Evolutionary conservation across 345 rosid species (phyloP).

Genomic region (Dipteronia dyeriana): DNA sequence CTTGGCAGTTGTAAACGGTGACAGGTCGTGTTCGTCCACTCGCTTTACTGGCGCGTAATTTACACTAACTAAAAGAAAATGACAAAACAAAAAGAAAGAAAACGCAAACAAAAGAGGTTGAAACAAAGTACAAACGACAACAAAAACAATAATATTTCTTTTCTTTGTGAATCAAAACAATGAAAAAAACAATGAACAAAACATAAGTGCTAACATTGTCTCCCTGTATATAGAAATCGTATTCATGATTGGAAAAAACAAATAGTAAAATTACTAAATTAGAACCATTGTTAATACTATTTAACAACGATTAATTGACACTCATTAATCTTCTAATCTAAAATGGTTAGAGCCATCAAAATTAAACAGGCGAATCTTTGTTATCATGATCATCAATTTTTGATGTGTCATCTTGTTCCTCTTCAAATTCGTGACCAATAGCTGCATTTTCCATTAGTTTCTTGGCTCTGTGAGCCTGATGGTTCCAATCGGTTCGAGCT

Average conservation of each 20-base stretch:
- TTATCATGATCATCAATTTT: not conserved
- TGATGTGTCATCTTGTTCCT: slow-evolving; percentile 2
- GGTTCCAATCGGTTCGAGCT: slow-evolving; percentile 67
- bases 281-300: not conserved
- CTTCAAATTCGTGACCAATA: slow-evolving; percentile 16
- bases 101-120: not conserved
- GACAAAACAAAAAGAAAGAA: no score
- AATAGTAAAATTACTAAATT: no score
- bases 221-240: no score
- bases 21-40: slow-evolving; percentile 17
- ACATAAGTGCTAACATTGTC: no score
- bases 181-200: no score
- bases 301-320: not conserved
- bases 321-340: not conserved
- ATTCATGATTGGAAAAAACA: no score
- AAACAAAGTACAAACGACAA: not conserved
- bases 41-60: slow-evolving; percentile 2
- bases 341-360: not conserved
- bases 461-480: slow-evolving; percentile 57
- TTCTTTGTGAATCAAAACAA: not conserved
- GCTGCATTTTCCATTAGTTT: slow-evolving; percentile 38
- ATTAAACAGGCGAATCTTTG: not conserved
- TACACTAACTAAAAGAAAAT: not conserved
- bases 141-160: not conserved
- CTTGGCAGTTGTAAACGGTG: slow-evolving; percentile 19